Evolutionary conservation across 169 alveolate genomes (phyloP), one percentile per base, ranked within the genome.

Genomic region (Babesia gibsoni): DNA sequence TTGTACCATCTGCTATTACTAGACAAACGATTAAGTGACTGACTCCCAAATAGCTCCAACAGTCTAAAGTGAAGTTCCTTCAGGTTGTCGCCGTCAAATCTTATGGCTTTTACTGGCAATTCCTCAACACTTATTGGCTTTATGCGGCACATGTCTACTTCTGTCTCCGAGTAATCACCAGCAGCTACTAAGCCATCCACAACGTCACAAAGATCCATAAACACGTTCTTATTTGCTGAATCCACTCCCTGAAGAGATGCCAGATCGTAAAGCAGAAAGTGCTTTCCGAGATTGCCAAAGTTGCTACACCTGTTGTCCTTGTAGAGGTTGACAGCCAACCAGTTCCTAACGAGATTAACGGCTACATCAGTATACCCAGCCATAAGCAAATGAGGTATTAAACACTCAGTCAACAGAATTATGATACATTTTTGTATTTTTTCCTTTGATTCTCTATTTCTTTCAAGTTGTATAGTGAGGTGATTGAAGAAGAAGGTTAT

Each of bases 1-100:
- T 69, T 69, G 72, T 69, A 69, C 81, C 81, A 69, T 41, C 72
- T 54, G 52, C 50, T 22, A 7, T 20, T 0, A 23, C 81, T 69
- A 29, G 52, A 9, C 32, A 32, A 14, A 4, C 81, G 49, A 30
- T 57, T 48, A 1, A 69, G 20, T 7, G 67, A 49, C 46, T 53
- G 33, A 42, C 58, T 27, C 22, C 81, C 81, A 45, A 57, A 45
- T n/a, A 69, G 39, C 25, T 69, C 81, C 37, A 69, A 33, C n/a
- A 69, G 14, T n/a, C 81, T 37, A 14, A 69, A 45, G 4, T 54
- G 14, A 1, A 69, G 32, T 29, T 53, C 72, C 1, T 25, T 30
- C 14, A 20, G 12, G 37, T 46, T 35, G 0, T 20, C 22, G 2
- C 6, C 6, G n/a, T 29, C 5, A 2, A 69, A 32, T 18, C 10